Percentiles rank a stretch among this genome's conserved stretches.
These are phyloP conservation scores for Madurella mycetomatis DNA, from an alignment of 2,329 filamentous ascomycete genomes.

Conservation along the genomic window DNA sequence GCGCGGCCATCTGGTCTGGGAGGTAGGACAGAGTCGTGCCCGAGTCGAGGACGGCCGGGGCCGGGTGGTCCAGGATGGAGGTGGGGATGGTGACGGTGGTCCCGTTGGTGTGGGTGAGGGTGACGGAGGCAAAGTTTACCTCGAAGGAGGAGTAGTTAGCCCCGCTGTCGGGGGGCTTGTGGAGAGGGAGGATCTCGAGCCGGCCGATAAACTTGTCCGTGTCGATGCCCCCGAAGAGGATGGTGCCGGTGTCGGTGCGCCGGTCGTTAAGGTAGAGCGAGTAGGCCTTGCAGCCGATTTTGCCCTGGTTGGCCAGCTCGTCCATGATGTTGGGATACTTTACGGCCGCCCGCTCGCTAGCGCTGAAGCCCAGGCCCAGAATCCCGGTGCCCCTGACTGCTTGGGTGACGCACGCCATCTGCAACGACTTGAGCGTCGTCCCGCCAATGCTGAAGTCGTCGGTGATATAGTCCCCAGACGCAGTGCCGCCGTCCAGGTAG, in stretches of 20 bases:
- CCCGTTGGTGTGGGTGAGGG: constrained; percentile 30
- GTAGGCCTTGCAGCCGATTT: constrained; percentile 61
- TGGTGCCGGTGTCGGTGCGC: constrained; percentile 54
- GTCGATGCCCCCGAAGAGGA: constrained; percentile 68
- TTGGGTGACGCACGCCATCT: constrained; percentile 50
- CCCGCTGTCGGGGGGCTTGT: constrained; percentile 33
- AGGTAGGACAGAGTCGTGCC: constrained; percentile 63
- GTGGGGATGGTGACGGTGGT: constrained; percentile 27
- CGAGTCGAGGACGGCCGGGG: constrained; percentile 61
- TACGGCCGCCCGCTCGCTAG: constrained; percentile 42
- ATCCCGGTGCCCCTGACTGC: constrained; percentile 51
- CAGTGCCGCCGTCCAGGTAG: constrained; percentile 55
- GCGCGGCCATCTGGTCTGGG: constrained; percentile 44
- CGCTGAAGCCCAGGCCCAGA: constrained; percentile 55
- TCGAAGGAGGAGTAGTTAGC: constrained; percentile 39
- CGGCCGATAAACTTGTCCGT: constrained; percentile 59
- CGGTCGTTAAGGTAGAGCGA: constrained; percentile 60
- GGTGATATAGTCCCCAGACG: constrained; percentile 53
- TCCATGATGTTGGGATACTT: constrained; percentile 58
- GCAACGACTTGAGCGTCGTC: constrained; percentile 44
- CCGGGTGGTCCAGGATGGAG: constrained; percentile 12
- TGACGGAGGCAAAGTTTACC: constrained; percentile 33
- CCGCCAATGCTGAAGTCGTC: constrained; percentile 52
- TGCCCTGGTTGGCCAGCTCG: constrained; percentile 56
- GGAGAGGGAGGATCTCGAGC: constrained; percentile 52